These are phyloP conservation scores for Emmonsiellopsis sp. DNA, from an alignment of 2,329 filamentous ascomycete genomes.

Conservation along the genomic window DNA sequence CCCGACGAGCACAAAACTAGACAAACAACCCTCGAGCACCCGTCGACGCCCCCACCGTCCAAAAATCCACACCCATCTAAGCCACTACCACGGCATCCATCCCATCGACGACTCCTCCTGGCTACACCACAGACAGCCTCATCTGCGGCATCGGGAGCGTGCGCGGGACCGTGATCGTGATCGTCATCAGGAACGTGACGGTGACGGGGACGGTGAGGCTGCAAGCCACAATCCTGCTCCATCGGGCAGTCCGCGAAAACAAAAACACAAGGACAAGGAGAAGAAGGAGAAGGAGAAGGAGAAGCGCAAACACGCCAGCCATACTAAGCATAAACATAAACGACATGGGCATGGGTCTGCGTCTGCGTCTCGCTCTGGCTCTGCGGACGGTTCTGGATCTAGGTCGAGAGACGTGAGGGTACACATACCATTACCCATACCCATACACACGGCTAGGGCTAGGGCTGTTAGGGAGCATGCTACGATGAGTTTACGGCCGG, in stretches of 20 bases:
- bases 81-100: neutral
- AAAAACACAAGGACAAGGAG: too few species aligned
- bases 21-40: neutral
- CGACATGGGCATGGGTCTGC: too few species aligned
- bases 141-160: neutral
- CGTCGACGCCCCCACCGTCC: neutral
- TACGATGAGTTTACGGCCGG: slow-evolving; percentile 23
- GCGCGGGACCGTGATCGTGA: neutral
- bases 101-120: slow-evolving; percentile 2
- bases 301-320: too few species aligned
- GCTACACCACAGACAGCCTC: neutral
- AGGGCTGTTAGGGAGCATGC: slow-evolving; percentile 6
- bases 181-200: neutral
- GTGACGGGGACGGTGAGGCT: neutral
- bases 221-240: too few species aligned
- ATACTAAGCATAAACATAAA: too few species aligned
- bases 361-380: too few species aligned
- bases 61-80: slow-evolving; percentile 2
- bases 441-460: too few species aligned
- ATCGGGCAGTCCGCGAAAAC: too few species aligned
- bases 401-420: too few species aligned
- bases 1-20: too few species aligned
- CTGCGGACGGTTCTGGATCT: too few species aligned
- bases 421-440: neutral
- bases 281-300: too few species aligned